Evolutionary conservation across 768 basidiomycete species (phyloP).

Genomic region (Kwoniella europaea): DNA sequence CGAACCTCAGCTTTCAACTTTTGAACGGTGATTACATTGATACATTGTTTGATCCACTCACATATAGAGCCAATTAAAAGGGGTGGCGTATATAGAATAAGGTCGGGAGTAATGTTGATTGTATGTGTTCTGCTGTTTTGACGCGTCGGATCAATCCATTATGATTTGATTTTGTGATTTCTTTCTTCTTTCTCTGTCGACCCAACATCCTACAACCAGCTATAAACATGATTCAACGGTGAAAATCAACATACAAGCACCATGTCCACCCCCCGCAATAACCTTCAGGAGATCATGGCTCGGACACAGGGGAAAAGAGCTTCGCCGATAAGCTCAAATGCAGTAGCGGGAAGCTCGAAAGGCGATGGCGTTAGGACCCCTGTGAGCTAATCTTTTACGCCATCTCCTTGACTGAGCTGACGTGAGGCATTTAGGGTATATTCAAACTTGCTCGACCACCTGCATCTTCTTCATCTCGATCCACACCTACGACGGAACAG

Average conservation of each 20-base stretch:
- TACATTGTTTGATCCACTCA: too few relatives aligned
- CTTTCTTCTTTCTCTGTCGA: neutral
- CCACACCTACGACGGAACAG: neutral
- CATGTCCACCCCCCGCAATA: slow-evolving; percentile 36
- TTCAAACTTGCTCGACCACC: slow-evolving; percentile 10
- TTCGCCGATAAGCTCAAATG: slow-evolving; percentile 1
- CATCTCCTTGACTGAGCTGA: neutral
- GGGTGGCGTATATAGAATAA: too few relatives aligned
- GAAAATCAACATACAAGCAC: neutral
- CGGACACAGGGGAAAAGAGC: slow-evolving; percentile 14
- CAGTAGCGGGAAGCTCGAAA: slow-evolving; percentile 12
- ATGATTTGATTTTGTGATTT: slow-evolving; percentile 1
- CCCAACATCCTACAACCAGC: neutral
- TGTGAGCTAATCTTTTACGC: slow-evolving; percentile 2
- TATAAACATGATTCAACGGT: neutral
- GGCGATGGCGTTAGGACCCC: slow-evolving; percentile 2
- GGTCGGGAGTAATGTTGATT: neutral
- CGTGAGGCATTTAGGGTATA: neutral
- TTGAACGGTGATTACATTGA: too few relatives aligned
- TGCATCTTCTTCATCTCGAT: slow-evolving; percentile 1
- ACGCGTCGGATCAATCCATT: slow-evolving; percentile 8
- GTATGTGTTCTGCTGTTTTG: neutral
- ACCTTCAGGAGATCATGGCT: slow-evolving; percentile 38
- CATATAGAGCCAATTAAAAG: too few relatives aligned
- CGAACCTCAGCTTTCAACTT: too few relatives aligned